Conservation (phyloP, 345 rosid species). For the Eutrema heterophyllum region DNA sequence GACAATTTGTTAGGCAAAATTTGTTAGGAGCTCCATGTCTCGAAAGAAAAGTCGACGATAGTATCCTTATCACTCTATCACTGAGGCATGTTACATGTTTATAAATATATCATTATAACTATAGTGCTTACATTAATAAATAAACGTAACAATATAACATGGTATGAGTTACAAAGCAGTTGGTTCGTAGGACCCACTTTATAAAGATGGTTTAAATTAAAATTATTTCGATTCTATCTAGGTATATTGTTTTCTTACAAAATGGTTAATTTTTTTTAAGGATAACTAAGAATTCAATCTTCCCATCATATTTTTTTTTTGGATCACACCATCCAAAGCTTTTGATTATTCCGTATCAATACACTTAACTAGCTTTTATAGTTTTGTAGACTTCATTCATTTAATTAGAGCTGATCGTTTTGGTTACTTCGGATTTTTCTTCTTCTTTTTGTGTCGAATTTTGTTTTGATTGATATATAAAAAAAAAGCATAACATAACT, state of each 20-base stretch:
- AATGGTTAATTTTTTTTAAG: too few species aligned
- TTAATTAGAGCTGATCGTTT: not conserved
- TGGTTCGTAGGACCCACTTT: slow-evolving; percentile 15
- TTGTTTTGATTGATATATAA: not conserved
- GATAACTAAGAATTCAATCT: too few species aligned
- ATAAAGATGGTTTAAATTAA: not conserved
- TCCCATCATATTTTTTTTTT: too few species aligned
- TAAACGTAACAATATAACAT: not conserved
- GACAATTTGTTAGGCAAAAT: slow-evolving; percentile 22
- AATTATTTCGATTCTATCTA: too few species aligned
- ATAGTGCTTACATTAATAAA: slow-evolving; percentile 3
- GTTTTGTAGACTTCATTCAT: not conserved
- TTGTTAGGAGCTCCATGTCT: not conserved
- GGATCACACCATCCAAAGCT: too few species aligned
- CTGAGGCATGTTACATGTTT: slow-evolving; percentile 34
- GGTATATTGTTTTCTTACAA: too few species aligned
- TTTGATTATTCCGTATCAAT: too few species aligned
- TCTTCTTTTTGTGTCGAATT: not conserved
- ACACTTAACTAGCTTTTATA: too few species aligned
- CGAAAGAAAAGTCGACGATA: slow-evolving; percentile 16
- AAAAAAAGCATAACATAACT: not conserved
- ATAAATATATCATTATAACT: too few species aligned
- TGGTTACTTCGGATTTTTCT: not conserved
- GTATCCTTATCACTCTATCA: slow-evolving; percentile 18
- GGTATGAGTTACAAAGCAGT: slow-evolving; percentile 4